Percentiles rank a stretch among this genome's conserved stretches.
Evolutionary conservation across 2,329 filamentous ascomycete species (phyloP).

Genomic region (Tetracladium maxilliforme): DNA sequence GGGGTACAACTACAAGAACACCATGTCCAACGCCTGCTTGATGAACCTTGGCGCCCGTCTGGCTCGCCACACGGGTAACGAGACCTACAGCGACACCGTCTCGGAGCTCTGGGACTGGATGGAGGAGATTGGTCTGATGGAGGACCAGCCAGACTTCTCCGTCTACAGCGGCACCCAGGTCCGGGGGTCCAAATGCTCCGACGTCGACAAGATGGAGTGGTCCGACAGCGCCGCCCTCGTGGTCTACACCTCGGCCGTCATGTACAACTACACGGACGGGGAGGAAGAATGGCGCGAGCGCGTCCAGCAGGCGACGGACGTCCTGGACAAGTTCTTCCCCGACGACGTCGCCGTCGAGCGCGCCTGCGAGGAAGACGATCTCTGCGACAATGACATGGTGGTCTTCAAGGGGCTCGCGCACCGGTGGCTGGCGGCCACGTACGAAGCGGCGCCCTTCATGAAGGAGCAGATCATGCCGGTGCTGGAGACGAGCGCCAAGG

Average conservation of each 20-base stretch:
- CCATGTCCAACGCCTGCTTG: conserved; percentile 50
- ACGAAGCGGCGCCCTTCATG: conserved; percentile 42
- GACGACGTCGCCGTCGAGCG: conserved; percentile 42
- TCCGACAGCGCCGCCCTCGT: conserved; percentile 15
- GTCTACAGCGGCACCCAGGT: conserved; percentile 24
- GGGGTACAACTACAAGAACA: conserved; percentile 44
- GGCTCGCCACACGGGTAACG: conserved; percentile 63
- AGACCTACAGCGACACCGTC: conserved; percentile 67
- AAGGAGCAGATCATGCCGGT: conserved; percentile 31
- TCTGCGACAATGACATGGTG: conserved; percentile 37
- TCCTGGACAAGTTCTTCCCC: conserved; percentile 9
- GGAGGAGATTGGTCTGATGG: conserved; percentile 39
- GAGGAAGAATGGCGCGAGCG: conserved; percentile 26
- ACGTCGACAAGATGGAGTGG: conserved; percentile 14
- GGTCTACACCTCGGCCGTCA: conserved; percentile 18
- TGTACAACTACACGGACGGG: conserved; percentile 37
- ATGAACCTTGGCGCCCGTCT: conserved; percentile 55
- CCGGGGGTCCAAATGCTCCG: conserved; percentile 24
- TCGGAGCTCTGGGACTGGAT: conserved; percentile 56
- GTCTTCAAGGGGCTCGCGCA: conserved; percentile 52
- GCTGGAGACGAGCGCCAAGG: conserved; percentile 34
- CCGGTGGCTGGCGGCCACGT: conserved; percentile 41
- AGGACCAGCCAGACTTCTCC: conserved; percentile 46
- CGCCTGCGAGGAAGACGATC: conserved; percentile 52
- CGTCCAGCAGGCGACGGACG: conserved; percentile 38